Percentiles rank a stretch among this genome's conserved stretches.
These are phyloP conservation scores for Coleophoma crateriformis DNA, from an alignment of 2,329 filamentous ascomycete genomes.

Conservation along the genomic window DNA sequence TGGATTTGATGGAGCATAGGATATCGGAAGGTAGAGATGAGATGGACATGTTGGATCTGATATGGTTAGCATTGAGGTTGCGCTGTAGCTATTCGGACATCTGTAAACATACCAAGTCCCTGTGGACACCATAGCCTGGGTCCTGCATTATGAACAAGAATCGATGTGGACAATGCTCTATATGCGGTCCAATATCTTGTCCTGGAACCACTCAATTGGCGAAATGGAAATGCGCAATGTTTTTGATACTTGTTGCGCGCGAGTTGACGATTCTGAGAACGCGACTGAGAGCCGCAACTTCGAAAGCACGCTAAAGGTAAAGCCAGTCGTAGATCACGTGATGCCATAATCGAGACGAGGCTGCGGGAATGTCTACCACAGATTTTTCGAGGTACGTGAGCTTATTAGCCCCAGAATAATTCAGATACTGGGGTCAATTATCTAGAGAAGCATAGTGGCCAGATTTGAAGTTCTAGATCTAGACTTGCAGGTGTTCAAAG, in stretches of 20 bases:
- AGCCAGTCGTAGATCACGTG: not conserved
- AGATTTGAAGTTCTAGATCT: too few relatives aligned
- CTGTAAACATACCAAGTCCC: constrained; percentile 32
- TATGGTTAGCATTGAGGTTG: constrained; percentile 1
- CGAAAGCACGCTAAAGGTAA: not conserved
- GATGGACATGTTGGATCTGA: constrained; percentile 83
- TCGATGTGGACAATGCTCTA: not conserved
- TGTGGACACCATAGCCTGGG: constrained; percentile 40
- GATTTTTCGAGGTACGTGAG: too few relatives aligned
- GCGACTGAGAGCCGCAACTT: not conserved
- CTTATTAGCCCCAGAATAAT: too few relatives aligned
- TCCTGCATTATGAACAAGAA: constrained; percentile 22
- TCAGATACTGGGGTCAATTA: too few relatives aligned
- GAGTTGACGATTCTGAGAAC: not conserved
- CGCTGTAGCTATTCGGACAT: not conserved
- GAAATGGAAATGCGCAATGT: not conserved
- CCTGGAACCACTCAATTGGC: not conserved
- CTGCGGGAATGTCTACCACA: too few relatives aligned
- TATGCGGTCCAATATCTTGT: too few relatives aligned
- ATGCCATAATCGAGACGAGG: not conserved
- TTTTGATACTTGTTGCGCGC: not conserved
- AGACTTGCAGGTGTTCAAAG: too few relatives aligned
- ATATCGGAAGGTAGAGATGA: constrained; percentile 79
- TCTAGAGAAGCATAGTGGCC: too few relatives aligned
- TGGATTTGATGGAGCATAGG: constrained; percentile 67